phyloP scores from a whole-genome alignment of 768 basidiomycete genomes.

The Krasilnikovozyma curviuscula region DNA sequence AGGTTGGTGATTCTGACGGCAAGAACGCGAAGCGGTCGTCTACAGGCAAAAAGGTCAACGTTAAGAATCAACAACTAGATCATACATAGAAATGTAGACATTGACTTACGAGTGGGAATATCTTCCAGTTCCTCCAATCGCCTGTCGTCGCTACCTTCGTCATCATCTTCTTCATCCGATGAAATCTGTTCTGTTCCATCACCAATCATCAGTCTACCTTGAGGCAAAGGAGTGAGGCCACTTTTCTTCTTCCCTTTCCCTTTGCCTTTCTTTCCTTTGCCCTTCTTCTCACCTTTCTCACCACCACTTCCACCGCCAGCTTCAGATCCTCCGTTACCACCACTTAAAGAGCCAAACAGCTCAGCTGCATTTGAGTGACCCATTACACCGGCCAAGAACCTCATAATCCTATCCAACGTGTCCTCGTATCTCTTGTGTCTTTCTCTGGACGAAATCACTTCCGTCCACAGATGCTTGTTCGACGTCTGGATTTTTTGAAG shows the following conservation, averaged over 20 bases:
- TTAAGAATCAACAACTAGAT: neutral
- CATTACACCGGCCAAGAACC: constrained; percentile 86
- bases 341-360: too few relatives aligned
- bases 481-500: constrained; percentile 69
- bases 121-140: constrained; percentile 7
- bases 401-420: constrained; percentile 84
- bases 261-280: neutral
- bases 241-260: constrained; percentile 1
- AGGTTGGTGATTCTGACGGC: neutral
- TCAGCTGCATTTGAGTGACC: too few relatives aligned
- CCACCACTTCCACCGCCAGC: neutral
- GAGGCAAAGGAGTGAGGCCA: too few relatives aligned
- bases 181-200: too few relatives aligned
- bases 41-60: neutral
- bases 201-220: constrained; percentile 8
- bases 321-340: constrained; percentile 7
- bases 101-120: constrained; percentile 6
- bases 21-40: neutral
- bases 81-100: neutral
- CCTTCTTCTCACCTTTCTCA: neutral
- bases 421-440: constrained; percentile 84
- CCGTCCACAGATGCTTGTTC: constrained; percentile 84
- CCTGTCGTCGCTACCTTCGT: neutral
- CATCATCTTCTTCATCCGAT: neutral
- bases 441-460: constrained; percentile 55